These are phyloP conservation scores for Fraxinus quadrangulata DNA, from an alignment of 257 asterid genomes.

Conservation along the genomic window DNA sequence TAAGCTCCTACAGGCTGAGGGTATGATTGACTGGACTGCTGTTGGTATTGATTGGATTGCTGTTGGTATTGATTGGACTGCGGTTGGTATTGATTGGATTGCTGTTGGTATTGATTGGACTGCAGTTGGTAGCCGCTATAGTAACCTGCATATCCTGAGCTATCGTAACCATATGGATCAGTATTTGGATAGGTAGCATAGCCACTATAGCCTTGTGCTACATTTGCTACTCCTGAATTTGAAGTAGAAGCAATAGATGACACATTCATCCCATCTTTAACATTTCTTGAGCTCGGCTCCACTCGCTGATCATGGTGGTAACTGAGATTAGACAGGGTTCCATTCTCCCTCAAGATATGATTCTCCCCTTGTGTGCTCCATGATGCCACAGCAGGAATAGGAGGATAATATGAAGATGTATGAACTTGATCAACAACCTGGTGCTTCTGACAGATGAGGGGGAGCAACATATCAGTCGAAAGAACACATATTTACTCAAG, in stretches of 20 bases:
- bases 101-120: conserved; percentile 37
- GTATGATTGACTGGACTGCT: conserved; percentile 69
- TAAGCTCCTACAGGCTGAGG: conserved; percentile 76
- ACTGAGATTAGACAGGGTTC: conserved; percentile 53
- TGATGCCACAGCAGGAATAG: conserved; percentile 54
- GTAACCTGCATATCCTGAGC: conserved; percentile 67
- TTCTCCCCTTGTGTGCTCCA: conserved; percentile 60
- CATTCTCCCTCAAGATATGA: conserved; percentile 65
- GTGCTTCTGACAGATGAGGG: conserved; percentile 50
- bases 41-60: conserved; percentile 42
- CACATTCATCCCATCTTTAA: conserved; percentile 57
- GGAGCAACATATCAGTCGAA: conserved; percentile 13
- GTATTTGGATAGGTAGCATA: conserved; percentile 65
- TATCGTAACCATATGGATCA: conserved; percentile 75
- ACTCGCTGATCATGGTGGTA: conserved; percentile 55
- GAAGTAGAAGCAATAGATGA: conserved; percentile 59
- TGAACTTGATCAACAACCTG: conserved; percentile 62
- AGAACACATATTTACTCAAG: conserved; percentile 24
- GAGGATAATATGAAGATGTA: conserved; percentile 58
- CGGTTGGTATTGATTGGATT: conserved; percentile 37
- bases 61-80: conserved; percentile 41
- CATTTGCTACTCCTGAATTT: conserved; percentile 66
- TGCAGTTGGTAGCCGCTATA: conserved; percentile 53
- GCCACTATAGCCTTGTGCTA: conserved; percentile 63
- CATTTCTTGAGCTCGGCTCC: conserved; percentile 46